Conservation (phyloP, 2,329 filamentous ascomycete species). For the Penicillium sp. region DNA sequence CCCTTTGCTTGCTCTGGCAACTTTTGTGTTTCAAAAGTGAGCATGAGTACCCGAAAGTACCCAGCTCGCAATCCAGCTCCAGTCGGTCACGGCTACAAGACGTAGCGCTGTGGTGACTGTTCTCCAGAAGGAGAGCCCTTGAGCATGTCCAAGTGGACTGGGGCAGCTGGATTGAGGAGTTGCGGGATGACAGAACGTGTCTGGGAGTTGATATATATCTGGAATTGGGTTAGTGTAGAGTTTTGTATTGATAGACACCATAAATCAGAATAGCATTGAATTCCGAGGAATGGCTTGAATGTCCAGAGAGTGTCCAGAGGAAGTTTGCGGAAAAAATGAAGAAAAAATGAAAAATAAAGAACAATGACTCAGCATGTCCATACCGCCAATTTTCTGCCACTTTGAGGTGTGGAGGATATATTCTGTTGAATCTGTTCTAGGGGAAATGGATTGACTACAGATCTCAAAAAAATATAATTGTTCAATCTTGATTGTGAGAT, state of each 20-base stretch:
- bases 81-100: conserved; percentile 45
- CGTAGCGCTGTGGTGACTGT: conserved; percentile 40
- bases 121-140: conserved; percentile 36
- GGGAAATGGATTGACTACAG: too few relatives aligned
- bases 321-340: neutral
- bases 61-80: conserved; percentile 40
- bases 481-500: too few relatives aligned
- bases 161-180: conserved; percentile 40
- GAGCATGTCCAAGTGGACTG: conserved; percentile 21
- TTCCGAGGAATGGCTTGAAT: neutral
- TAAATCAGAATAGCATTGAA: conserved; percentile 3
- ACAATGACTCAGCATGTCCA: neutral
- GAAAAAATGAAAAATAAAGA: neutral
- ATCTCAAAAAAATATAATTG: too few relatives aligned
- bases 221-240: neutral
- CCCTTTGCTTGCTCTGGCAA: conserved; percentile 45
- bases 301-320: neutral
- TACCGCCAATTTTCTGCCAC: conserved; percentile 3
- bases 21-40: conserved; percentile 16
- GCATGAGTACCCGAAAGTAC: conserved; percentile 13
- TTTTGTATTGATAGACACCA: neutral
- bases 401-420: neutral
- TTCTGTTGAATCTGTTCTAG: too few relatives aligned
- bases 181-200: conserved; percentile 23
- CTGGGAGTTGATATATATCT: neutral